Evolutionary conservation across 345 rosid species (phyloP).

Genomic region (Euphorbia pulcherrima): DNA sequence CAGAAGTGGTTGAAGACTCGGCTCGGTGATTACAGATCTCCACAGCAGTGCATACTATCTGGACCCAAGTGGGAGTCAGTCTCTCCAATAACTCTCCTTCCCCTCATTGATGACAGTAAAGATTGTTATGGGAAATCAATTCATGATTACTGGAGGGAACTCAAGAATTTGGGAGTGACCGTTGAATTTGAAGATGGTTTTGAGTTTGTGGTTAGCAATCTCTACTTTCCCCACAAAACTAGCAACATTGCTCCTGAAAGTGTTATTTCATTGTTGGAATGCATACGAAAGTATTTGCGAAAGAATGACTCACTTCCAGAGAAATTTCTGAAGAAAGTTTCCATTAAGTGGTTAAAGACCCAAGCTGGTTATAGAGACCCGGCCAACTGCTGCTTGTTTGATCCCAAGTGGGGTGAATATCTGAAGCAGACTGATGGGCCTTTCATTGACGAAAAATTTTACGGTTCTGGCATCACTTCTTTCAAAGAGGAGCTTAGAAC

Average conservation of each 20-base stretch:
- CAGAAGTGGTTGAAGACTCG: constrained; percentile 54
- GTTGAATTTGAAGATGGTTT: constrained; percentile 44
- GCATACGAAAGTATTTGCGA: constrained; percentile 34
- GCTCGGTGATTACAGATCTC: constrained; percentile 52
- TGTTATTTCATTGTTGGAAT: constrained; percentile 42
- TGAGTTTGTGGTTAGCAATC: constrained; percentile 38
- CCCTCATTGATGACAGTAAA: constrained; percentile 49
- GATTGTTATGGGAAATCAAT: constrained; percentile 44
- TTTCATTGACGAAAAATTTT: constrained; percentile 59
- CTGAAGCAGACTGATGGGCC: constrained; percentile 60
- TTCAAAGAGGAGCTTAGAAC: constrained; percentile 40
- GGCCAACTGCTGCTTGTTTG: constrained; percentile 40
- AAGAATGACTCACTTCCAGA: constrained; percentile 25
- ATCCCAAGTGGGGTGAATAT: constrained; percentile 29
- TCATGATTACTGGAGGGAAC: constrained; percentile 43
- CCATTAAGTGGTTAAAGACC: constrained; percentile 58
- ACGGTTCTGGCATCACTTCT: constrained; percentile 32
- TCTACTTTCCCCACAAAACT: constrained; percentile 34
- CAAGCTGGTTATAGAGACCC: constrained; percentile 50
- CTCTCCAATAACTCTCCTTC: constrained; percentile 46
- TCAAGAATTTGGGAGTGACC: constrained; percentile 41
- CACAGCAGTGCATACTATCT: constrained; percentile 51
- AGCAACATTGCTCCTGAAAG: constrained; percentile 24
- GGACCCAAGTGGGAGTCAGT: constrained; percentile 55
- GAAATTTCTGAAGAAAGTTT: constrained; percentile 28